Conservation (phyloP, 306 rosid species). For the Malus fusca region DNA sequence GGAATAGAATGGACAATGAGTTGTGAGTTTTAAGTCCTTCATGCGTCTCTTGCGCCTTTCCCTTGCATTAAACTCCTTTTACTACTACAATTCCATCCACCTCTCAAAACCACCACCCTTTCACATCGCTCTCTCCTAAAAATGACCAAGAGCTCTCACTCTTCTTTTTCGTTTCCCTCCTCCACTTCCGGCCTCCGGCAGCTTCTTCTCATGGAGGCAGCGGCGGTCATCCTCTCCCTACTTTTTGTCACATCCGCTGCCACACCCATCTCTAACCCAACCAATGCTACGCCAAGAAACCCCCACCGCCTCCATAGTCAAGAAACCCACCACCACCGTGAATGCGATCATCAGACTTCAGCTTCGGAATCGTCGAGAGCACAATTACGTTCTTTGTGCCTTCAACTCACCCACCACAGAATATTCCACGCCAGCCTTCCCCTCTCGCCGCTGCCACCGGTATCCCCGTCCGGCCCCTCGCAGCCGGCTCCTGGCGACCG, state of each 20-base stretch:
- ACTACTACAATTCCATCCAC: conserved; percentile 9
- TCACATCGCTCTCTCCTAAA: conserved; percentile 1
- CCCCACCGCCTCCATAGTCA: neutral
- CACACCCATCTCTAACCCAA: neutral
- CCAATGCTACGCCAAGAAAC: conserved; percentile 11
- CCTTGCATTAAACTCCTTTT: conserved; percentile 28
- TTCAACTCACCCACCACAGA: conserved; percentile 30
- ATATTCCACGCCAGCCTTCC: conserved; percentile 14
- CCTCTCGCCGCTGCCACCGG: conserved; percentile 8
- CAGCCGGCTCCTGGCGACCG: neutral
- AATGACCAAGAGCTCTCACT: conserved; percentile 49
- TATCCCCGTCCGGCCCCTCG: neutral
- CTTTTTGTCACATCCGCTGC: neutral
- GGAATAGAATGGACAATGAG: too few species aligned
- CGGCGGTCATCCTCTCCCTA: neutral
- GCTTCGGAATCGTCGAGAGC: neutral
- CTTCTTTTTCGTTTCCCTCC: conserved; percentile 27
- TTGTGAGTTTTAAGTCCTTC: conserved; percentile 31
- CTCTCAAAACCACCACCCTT: neutral
- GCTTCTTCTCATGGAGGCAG: neutral
- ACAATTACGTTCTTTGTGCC: conserved; percentile 53
- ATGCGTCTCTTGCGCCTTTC: conserved; percentile 50
- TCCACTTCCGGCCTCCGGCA: neutral
- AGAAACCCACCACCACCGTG: conserved; percentile 6
- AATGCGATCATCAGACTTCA: neutral